Conservation (phyloP, 1,284 basidiomycete species). For the Leccinum laetum region DNA sequence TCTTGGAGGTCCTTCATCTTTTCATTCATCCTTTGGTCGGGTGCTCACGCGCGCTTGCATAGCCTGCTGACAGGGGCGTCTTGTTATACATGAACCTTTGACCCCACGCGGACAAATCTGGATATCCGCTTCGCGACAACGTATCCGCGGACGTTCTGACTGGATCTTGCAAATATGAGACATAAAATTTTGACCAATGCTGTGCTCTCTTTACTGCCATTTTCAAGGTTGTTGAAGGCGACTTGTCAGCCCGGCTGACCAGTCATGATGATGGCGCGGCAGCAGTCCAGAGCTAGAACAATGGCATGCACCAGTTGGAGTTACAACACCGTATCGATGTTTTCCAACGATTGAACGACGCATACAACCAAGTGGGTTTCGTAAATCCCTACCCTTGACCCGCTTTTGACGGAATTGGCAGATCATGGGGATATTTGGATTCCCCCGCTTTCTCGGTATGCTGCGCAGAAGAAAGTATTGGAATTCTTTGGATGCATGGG, state of each 20-base stretch:
- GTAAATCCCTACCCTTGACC: neutral
- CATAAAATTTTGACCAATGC: neutral
- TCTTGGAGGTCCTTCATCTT: neutral
- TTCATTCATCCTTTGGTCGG: neutral
- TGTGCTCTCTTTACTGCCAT: neutral
- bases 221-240: neutral
- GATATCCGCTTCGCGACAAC: neutral
- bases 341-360: neutral
- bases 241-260: neutral
- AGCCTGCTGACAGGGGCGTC: neutral
- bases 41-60: neutral
- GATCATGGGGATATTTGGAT: neutral
- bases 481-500: no score
- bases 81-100: neutral
- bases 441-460: no score
- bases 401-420: neutral
- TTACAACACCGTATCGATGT: neutral
- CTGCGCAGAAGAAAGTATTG: no score
- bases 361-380: neutral
- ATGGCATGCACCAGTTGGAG: neutral
- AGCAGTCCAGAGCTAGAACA: neutral
- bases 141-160: neutral
- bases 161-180: neutral
- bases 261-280: neutral
- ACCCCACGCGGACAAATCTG: neutral